These are phyloP conservation scores for Fusarium succisae DNA, from an alignment of 2,329 filamentous ascomycete genomes.

Conservation along the genomic window DNA sequence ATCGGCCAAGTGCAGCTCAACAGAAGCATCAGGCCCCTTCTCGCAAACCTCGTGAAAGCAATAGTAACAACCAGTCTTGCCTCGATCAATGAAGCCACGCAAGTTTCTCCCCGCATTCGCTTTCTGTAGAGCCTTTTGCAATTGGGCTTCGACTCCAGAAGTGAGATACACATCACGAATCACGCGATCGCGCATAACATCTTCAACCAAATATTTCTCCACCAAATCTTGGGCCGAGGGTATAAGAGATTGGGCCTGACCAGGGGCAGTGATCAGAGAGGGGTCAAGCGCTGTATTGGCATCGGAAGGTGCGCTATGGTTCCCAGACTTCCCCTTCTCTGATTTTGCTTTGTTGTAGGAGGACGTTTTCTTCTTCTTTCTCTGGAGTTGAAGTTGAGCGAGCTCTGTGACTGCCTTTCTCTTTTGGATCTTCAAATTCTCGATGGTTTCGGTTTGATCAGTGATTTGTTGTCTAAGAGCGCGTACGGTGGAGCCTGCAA, in stretches of 20 bases:
- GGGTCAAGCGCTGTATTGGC: not conserved
- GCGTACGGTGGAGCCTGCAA: fast-evolving
- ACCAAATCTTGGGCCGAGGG: not conserved
- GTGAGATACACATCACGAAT: not conserved
- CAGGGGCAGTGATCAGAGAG: not conserved
- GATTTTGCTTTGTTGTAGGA: not conserved
- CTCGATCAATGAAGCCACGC: not conserved
- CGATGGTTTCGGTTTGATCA: fast-evolving
- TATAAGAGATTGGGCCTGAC: not conserved
- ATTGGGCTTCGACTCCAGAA: not conserved
- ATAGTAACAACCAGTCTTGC: fast-evolving
- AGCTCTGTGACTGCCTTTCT: not conserved
- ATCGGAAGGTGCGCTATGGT: not conserved
- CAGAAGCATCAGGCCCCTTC: fast-evolving
- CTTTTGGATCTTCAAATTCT: not conserved
- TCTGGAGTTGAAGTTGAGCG: not conserved
- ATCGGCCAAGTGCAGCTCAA: fast-evolving
- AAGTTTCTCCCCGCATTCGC: fast-evolving
- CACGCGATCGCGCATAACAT: not conserved
- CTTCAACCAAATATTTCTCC: not conserved
- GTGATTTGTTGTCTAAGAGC: fast-evolving
- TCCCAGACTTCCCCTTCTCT: not conserved
- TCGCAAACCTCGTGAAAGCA: not conserved
- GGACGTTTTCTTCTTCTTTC: not conserved
- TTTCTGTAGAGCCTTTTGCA: not conserved